Conservation (phyloP, 805 yeast species). For the Candida sakaeoensis region DNA sequence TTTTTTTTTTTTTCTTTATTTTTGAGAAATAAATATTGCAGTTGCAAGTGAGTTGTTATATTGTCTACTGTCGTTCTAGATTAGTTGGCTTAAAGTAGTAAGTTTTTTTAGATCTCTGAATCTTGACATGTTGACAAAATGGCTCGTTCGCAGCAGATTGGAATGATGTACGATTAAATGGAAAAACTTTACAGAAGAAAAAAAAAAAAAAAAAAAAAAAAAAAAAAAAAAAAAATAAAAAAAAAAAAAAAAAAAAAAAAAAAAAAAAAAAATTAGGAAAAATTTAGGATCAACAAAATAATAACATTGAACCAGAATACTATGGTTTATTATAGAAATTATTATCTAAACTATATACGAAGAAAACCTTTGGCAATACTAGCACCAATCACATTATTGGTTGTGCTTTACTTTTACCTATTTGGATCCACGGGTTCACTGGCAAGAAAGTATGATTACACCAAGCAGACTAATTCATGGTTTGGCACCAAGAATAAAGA, state of each 20-base stretch:
- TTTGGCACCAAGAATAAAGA: conserved; percentile 47
- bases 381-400: conserved; percentile 43
- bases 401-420: conserved; percentile 42
- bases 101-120: no score
- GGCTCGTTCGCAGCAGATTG: no score
- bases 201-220: no score
- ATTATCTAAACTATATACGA: conserved; percentile 52
- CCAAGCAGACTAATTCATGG: conserved; percentile 43
- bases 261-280: conserved; percentile 1
- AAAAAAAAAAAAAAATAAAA: no score
- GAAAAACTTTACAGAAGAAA: no score
- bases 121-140: no score
- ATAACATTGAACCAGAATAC: background rate
- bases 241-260: background rate
- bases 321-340: conserved; percentile 18
- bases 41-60: no score
- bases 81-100: no score
- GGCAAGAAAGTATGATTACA: conserved; percentile 42
- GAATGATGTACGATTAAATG: no score
- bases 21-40: background rate
- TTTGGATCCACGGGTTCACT: conserved; percentile 16
- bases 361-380: conserved; percentile 51
- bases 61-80: no score
- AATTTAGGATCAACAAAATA: conserved; percentile 2
- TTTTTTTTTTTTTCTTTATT: background rate